Evolutionary conservation across 345 rosid species (phyloP), one percentile per base, ranked within the genome.

Genomic region (Erucastrum elatum): DNA sequence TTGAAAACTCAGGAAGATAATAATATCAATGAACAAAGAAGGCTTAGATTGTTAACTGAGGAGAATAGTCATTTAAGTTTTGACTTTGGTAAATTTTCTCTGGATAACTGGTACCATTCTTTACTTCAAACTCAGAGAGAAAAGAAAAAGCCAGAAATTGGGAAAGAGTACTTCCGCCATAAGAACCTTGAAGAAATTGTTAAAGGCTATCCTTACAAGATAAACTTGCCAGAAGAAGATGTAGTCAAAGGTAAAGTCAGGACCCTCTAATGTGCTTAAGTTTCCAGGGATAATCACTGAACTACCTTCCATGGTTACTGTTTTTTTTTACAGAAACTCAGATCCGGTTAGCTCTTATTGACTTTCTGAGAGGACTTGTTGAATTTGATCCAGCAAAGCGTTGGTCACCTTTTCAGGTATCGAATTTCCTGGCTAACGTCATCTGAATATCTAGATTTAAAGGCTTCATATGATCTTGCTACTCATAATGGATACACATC

Each of bases 391-490:
- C 99, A 62, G 97, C 88, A 49, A 93, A 91, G 88, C 90, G 99
- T 68, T 96, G 99, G 99, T 93, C 99, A 25, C 99, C 99, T 79
- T 88, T 87, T 82, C 99, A 96, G 98, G 98, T 96, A 72, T 82
- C 64, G 73, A 44, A 17, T 78, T 59, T 30, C 13, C 37, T 31
- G 51, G 70, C 61, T 68, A 4, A 58, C 51, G 46, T 55, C 13
- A 26, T 62, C 26, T 59, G 27, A 37, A 51, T 11, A 55, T 29
- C 34, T 70, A 33, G 31, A 39, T 41, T 41, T 12, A 44, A 53
- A 71, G 70, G 69, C 53, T 41, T 75, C 44, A 26, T 59, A 17
- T 15, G 59, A 64, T 81, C 69, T 67, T 66, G 37, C 34, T 64
- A 66, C 21, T 17, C 26, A 16, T 58, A 16, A 80, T 71, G 30